Evolutionary conservation across 1,284 basidiomycete species (phyloP).

Genomic region (Coniferiporia sulphurascens): DNA sequence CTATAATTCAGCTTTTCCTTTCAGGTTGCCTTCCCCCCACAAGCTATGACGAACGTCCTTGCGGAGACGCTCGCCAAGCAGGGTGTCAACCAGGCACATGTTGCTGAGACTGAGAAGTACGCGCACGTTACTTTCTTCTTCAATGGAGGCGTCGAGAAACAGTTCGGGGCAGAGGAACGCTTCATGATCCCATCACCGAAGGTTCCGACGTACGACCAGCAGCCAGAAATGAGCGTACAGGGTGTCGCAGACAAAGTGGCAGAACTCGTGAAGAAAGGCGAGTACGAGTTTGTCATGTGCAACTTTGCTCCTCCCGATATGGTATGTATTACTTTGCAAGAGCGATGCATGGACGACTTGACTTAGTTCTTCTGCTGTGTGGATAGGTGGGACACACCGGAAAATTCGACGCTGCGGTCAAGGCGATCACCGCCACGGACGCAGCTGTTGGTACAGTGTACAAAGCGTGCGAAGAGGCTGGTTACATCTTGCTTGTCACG

Average conservation of each 20-base stretch:
- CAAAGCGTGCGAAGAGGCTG: slow-evolving; percentile 77
- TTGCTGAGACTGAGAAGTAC: slow-evolving; percentile 93
- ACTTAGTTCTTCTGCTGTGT: not conserved
- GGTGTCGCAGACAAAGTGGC: slow-evolving; percentile 86
- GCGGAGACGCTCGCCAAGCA: slow-evolving; percentile 83
- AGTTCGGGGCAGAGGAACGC: slow-evolving; percentile 80
- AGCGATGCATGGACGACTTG: not conserved
- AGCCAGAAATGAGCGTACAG: slow-evolving; percentile 84
- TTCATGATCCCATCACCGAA: slow-evolving; percentile 86
- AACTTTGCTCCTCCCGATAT: slow-evolving; percentile 95
- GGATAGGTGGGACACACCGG: slow-evolving; percentile 83
- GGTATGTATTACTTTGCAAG: slow-evolving; percentile 39
- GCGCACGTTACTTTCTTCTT: slow-evolving; percentile 97
- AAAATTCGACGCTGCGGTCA: slow-evolving; percentile 80
- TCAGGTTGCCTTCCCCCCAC: slow-evolving; percentile 87
- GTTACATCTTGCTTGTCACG: slow-evolving; percentile 82
- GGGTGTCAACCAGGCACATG: slow-evolving; percentile 78
- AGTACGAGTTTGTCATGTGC: slow-evolving; percentile 90
- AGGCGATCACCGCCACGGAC: slow-evolving; percentile 81
- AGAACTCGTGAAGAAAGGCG: slow-evolving; percentile 64
- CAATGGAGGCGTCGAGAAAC: slow-evolving; percentile 91
- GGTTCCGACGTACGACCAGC: slow-evolving; percentile 84
- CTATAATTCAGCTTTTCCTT: slow-evolving; percentile 88
- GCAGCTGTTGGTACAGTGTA: slow-evolving; percentile 82
- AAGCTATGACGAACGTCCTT: slow-evolving; percentile 86